Base-by-base conservation (phyloP, 352 stramenopile species). In the Pythium myriotylum region DNA sequence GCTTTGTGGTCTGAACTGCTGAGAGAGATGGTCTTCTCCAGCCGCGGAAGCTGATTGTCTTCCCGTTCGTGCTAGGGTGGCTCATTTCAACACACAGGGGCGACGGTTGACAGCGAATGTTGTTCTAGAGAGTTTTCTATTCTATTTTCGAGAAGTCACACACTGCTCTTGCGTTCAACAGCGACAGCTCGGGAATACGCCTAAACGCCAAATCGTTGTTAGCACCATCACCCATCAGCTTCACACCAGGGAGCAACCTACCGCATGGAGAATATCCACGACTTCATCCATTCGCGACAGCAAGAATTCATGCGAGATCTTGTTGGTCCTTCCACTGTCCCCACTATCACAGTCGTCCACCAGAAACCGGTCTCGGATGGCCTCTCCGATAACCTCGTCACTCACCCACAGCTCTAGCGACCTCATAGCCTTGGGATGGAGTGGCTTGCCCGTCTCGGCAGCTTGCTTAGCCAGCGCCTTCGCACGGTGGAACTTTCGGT, bases 361-460 rank as follows among this genome's bases (percentile, higher is more conserved):
- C 47, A 76, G 33, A 67, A 88, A 90, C 12, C 54, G 42, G 6
- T 53, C n/a, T 20, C 76, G 65, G 16, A 91, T 50, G 3, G 72
- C 78, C 4, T 68, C 67, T 12, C 78, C 82, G 29, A 91, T 86
- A 3, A 74, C 6, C 66, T 79, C 76, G 59, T 91, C 82, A 59
- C 80, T 91, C n/a, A 62, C 68, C 45, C 79, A 89, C 19, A 91
- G 62, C 40, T 77, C 75, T 9, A 89, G 37, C 9, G 79, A 89
- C 5, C 77, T 67, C 58, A 81, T 73, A 12, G 79, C 82, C 63
- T 88, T 84, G 3, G 60, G 53, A 49, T 89, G 67, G 6, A 70
- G 32, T 7, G 62, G 47, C 22, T 74, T 65, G 19, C 53, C 33
- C 2, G 24, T 51, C 56, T 37, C 53, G 0, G 37, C 23, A 2